Evolutionary conservation across 1,139 yeast genomes (phyloP).

Genomic region (Yamadazyma dendronema): DNA sequence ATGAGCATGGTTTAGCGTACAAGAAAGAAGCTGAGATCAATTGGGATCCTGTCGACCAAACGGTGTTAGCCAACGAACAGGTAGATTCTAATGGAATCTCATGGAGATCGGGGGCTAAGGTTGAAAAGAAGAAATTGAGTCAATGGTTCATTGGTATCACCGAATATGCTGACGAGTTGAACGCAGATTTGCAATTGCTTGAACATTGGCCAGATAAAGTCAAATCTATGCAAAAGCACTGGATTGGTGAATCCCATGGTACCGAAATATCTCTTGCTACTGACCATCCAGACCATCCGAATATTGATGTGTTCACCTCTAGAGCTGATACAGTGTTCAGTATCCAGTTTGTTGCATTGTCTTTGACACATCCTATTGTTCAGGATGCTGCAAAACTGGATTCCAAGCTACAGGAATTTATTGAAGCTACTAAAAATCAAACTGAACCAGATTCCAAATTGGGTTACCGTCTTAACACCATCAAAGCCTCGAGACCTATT

Average conservation of each 20-base stretch:
- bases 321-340: constrained; percentile 85
- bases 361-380: constrained; percentile 68
- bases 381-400: constrained; percentile 33
- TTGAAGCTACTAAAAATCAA: constrained; percentile 28
- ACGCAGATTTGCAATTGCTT: constrained; percentile 58
- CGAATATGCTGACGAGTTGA: constrained; percentile 65
- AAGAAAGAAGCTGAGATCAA: constrained; percentile 84
- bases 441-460: constrained; percentile 54
- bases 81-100: constrained; percentile 88
- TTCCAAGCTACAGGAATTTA: constrained; percentile 42
- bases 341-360: constrained; percentile 78
- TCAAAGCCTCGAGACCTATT: constrained; percentile 64
- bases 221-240: constrained; percentile 82
- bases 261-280: constrained; percentile 56
- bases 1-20: constrained; percentile 78
- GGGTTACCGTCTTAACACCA: constrained; percentile 50
- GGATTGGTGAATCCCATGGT: constrained; percentile 93
- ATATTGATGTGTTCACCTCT: constrained; percentile 70
- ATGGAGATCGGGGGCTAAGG: constrained; percentile 96
- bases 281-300: constrained; percentile 16
- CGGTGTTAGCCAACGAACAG: constrained; percentile 95
- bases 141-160: constrained; percentile 97
- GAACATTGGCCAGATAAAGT: constrained; percentile 86
- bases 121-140: constrained; percentile 72
- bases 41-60: constrained; percentile 96